Conservation (phyloP, 768 basidiomycete genomes). For the Calvatia gigantea region DNA sequence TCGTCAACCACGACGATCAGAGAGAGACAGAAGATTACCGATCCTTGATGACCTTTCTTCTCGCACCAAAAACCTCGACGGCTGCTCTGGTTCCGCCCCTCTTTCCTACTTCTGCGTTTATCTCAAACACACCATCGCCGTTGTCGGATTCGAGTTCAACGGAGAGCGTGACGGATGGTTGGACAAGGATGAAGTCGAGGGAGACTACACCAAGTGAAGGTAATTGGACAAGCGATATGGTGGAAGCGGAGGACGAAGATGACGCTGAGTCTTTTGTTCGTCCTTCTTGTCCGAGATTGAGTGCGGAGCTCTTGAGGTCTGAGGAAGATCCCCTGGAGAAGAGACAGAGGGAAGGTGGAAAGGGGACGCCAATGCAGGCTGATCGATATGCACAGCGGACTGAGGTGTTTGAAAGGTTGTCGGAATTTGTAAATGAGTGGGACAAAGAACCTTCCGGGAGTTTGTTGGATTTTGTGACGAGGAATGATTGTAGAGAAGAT, state of each 20-base stretch:
- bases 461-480: constrained; percentile 60
- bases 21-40: constrained; percentile 64
- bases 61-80: constrained; percentile 34
- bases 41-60: constrained; percentile 60
- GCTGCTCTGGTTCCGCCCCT: constrained; percentile 14
- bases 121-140: constrained; percentile 11
- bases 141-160: constrained; percentile 38
- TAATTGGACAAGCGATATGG: constrained; percentile 34
- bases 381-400: constrained; percentile 61
- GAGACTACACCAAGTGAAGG: constrained; percentile 21
- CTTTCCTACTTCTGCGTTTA: constrained; percentile 1
- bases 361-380: constrained; percentile 29
- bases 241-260: constrained; percentile 27
- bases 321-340: constrained; percentile 25
- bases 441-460: constrained; percentile 67
- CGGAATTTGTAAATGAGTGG: constrained; percentile 58
- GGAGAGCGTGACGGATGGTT: constrained; percentile 20
- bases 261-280: background rate
- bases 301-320: constrained; percentile 22
- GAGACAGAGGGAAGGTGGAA: constrained; percentile 13
- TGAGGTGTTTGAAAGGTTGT: constrained; percentile 63
- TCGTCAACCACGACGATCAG: constrained; percentile 65
- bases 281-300: constrained; percentile 10
- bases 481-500: constrained; percentile 20
- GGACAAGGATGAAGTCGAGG: constrained; percentile 39